Percentiles rank a stretch among this genome's conserved stretches.
Evolutionary conservation across 768 basidiomycete species (phyloP).

Genomic region (Mycena amicta): DNA sequence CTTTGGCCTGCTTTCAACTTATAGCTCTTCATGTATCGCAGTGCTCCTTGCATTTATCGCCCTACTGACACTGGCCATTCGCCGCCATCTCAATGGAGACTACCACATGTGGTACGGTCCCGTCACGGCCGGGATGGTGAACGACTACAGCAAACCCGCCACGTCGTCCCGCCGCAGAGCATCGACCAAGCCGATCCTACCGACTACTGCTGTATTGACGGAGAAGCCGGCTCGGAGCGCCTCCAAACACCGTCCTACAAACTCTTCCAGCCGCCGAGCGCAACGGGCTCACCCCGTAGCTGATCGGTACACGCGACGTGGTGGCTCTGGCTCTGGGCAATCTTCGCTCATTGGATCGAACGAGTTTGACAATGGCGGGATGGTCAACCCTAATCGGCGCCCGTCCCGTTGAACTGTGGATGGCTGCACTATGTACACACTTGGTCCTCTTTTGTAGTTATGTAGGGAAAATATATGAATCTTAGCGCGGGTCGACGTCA

Average conservation of each 20-base stretch:
- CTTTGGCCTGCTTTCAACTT: not conserved
- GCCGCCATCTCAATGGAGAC: conserved; percentile 21
- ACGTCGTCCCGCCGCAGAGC: conserved; percentile 7
- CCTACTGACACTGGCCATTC: conserved; percentile 15
- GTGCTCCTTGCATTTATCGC: conserved; percentile 17
- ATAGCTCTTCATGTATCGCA: not conserved
- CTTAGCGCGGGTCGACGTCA: not conserved
- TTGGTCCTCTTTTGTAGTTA: not conserved
- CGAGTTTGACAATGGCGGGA: conserved; percentile 19
- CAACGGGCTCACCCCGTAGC: conserved; percentile 15
- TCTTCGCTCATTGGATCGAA: conserved; percentile 21
- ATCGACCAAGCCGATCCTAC: conserved; percentile 15
- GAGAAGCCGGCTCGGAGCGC: conserved; percentile 14
- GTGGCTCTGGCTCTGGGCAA: conserved; percentile 13
- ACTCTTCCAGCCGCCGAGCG: conserved; percentile 15
- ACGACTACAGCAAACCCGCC: conserved; percentile 19
- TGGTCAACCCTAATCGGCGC: conserved; percentile 22
- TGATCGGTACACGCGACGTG: conserved; percentile 12
- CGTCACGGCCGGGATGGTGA: conserved; percentile 40
- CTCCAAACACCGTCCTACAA: conserved; percentile 8
- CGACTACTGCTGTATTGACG: conserved; percentile 14
- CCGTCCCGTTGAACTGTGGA: not conserved
- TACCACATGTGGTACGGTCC: conserved; percentile 47
- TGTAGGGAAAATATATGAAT: not conserved
- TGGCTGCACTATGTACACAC: not conserved